Conservation (phyloP, 257 asterid species). For the Rauvolfia tetraphylla region DNA sequence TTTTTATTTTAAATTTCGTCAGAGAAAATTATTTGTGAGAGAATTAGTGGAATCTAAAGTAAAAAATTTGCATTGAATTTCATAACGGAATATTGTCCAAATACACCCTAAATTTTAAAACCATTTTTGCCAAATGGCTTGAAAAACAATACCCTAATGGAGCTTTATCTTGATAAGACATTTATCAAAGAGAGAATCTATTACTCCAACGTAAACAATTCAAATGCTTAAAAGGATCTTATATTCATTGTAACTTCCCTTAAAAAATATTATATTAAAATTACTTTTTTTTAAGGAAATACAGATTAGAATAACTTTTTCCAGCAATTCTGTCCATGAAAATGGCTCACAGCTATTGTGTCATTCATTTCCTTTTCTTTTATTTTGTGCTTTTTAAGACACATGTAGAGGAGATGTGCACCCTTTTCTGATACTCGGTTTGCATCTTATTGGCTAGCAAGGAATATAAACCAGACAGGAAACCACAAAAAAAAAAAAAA, state of each 20-base stretch:
- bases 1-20: too few relatives aligned
- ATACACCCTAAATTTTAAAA: too few relatives aligned
- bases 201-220: background rate
- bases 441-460: constrained; percentile 16
- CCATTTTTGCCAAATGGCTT: too few relatives aligned
- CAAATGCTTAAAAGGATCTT: background rate
- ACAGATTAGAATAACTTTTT: background rate
- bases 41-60: too few relatives aligned
- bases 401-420: background rate
- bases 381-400: background rate
- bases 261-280: too few relatives aligned
- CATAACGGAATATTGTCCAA: too few relatives aligned
- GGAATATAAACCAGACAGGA: constrained; percentile 24
- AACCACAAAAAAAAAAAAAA: constrained; percentile 23
- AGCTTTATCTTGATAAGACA: too few relatives aligned
- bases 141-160: too few relatives aligned
- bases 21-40: too few relatives aligned
- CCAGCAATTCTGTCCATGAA: background rate
- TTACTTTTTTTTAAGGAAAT: too few relatives aligned
- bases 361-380: background rate
- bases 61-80: too few relatives aligned
- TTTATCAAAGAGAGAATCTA: background rate
- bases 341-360: background rate
- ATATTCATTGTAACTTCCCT: too few relatives aligned
- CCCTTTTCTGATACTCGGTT: background rate